Evolutionary conservation across 2,329 filamentous ascomycete species (phyloP), one percentile per base, ranked within the genome.

Genomic region (Penicillium griseofulvum): DNA sequence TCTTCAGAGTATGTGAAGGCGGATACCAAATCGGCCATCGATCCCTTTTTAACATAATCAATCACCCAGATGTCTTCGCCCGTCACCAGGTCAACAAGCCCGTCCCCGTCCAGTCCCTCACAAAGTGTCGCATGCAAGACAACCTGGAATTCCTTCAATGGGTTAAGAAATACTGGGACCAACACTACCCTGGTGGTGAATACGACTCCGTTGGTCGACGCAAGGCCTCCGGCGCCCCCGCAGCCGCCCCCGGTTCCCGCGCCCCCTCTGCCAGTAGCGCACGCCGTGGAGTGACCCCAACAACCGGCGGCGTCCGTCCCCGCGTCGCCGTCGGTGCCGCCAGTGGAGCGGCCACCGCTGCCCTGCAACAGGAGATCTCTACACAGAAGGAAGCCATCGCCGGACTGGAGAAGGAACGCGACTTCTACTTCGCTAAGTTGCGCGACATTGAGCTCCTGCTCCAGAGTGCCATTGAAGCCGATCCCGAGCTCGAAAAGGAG

Each of bases 51-150:
- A 52, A 55, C 54, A 24, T 56, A 33, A 56, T 34, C 39, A n/a
- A 31, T 50, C 50, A 22, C 48, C 42, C 54, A 75, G 93, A 91
- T 74, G 82, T 84, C 62, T 97, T 97, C 72, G 82, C 86, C 59
- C 89, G 89, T 75, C 92, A 97, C 78, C 81, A 86, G 62, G 83
- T 99, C 79, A 92, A 97, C 68, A 91, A 91, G 73, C 88, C 89
- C 28, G 87, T 99, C 66, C 91, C 91, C 56, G 91, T 97, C 72
- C 86, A 96, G 75, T 81, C 83, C 55, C 86, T 99, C 57, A 85
- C 94, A 68, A 99, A 97, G 77, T 99, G 94, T 83, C 97, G 96
- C 82, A 99, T 99, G 93, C 94, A 99, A 83, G 94, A 99, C 77
- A 99, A 99, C 80, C 89, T 99, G 67, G 94, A 97, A 73, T 99